A percentile compares a stretch with the other conserved stretches of the same genome.
Evolutionary conservation across 495 filamentous ascomycete genomes (phyloP).

Genomic region (Hypoxylon subgilvum): DNA sequence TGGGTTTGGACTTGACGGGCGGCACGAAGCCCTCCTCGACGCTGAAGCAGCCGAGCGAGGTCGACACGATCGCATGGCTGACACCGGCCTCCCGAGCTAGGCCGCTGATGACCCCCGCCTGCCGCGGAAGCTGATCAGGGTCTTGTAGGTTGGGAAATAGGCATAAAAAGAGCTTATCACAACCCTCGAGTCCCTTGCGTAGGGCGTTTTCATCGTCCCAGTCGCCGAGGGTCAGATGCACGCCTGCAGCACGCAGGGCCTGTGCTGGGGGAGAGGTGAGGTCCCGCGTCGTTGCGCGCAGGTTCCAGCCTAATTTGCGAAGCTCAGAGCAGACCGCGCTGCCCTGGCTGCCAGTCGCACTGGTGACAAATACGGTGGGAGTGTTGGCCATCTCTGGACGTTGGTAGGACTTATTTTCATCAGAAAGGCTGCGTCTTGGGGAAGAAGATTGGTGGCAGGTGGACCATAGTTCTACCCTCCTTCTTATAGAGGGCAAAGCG

Average conservation of each 20-base stretch:
- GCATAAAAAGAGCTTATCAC: conserved; percentile 53
- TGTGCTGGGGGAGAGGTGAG: conserved; percentile 10
- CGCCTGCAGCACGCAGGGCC: conserved; percentile 31
- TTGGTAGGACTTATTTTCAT: not conserved
- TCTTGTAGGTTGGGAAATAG: conserved; percentile 44
- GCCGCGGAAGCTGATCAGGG: conserved; percentile 7
- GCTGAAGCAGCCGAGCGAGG: conserved; percentile 41
- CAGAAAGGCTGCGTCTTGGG: not conserved
- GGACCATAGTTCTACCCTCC: too few relatives aligned
- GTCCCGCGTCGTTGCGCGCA: conserved; percentile 50
- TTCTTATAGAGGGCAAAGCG: too few relatives aligned
- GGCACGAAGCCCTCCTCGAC: conserved; percentile 30
- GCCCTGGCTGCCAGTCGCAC: conserved; percentile 56
- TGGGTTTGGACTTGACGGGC: conserved; percentile 31
- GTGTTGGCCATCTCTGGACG: not conserved
- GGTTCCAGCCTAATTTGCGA: conserved; percentile 37
- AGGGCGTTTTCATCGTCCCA: conserved; percentile 49
- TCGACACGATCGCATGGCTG: conserved; percentile 46
- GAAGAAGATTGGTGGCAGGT: not conserved
- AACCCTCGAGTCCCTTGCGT: conserved; percentile 43
- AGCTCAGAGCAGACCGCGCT: conserved; percentile 47
- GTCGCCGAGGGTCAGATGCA: conserved; percentile 44
- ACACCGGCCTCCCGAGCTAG: conserved; percentile 50
- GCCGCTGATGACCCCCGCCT: conserved; percentile 45
- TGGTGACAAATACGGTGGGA: conserved; percentile 45